Base-by-base conservation (phyloP, 768 basidiomycete genomes). In the Agaricus sinodeliciosus region DNA sequence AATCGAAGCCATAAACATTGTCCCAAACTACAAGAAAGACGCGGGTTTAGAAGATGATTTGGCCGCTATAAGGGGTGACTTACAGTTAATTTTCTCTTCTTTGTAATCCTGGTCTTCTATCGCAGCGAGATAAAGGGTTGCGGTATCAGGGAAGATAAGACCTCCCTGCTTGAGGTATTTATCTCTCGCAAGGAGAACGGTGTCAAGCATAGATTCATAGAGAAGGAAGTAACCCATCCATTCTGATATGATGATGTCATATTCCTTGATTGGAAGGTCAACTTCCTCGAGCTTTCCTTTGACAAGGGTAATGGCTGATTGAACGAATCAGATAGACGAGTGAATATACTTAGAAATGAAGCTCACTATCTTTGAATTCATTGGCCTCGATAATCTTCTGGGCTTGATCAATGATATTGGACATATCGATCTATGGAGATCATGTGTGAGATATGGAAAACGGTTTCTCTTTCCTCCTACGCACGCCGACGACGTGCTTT, bases 211-310 rank as follows among this genome's bases (percentile, higher is more conserved):
- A 63, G 93, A 94, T 69, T 98, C 96, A 75, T 98, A 98, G 31
- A 99, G 82, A 46, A 98, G 76, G 80, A 98, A 97, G 73, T 99
- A 99, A 40, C 96, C 96, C 96, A 99, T 99, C 96, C 95, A 99
- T 69, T 99, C 96, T 56, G 94, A 96, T 65, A 99, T 90, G 72
- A 99, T 96, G 72, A 99, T 97, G 68, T 99, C 96, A 66, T 93
- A 97, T 68, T 94, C 75, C 57, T 89, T 72, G 63, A 95, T 82
- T 12, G 95, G 95, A 40, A 98, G 79, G 55, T 84, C 82, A 46
- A 84, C 74, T 43, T 99, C 95, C 67, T 99, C 95, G 55, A 99
- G 86, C 72, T 99, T 99, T 54, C 95, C 94, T 72, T 98, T 97
- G 60, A 98, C 85, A 53, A 98, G 85, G 37, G 90, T 94, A 69